Percentiles rank a stretch among this genome's conserved stretches.
These are phyloP conservation scores for Herpetomonas muscarum DNA, from an alignment of 208 protist genomes.

Conservation along the genomic window DNA sequence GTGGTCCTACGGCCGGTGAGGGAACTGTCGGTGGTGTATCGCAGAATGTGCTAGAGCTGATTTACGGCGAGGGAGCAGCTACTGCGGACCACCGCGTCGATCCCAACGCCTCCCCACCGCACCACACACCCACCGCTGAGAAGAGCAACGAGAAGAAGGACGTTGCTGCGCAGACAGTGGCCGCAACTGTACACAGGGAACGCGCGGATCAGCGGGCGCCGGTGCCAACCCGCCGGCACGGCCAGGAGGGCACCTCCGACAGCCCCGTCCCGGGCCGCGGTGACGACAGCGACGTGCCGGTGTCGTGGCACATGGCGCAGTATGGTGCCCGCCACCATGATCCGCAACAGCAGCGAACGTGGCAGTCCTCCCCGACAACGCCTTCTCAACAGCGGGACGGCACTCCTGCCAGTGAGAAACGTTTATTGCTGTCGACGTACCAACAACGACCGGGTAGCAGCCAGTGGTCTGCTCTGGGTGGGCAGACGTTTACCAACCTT, in stretches of 20 bases:
- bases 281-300: no score
- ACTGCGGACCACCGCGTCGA: not conserved
- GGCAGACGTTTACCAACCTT: slow-evolving; percentile 63
- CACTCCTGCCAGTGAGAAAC: no score
- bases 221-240: not conserved
- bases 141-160: no score
- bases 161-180: no score
- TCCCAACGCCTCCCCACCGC: not conserved
- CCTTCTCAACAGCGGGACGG: no score
- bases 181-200: no score
- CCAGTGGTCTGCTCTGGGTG: not conserved
- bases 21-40: not conserved
- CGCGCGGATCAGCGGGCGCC: not conserved
- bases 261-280: no score
- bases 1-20: not conserved
- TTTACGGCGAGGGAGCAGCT: not conserved
- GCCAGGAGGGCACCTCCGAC: not conserved
- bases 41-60: not conserved
- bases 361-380: slow-evolving; percentile 2
- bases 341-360: not conserved
- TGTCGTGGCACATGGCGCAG: no score
- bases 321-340: not conserved
- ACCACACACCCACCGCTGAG: not conserved
- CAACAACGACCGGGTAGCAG: not conserved
- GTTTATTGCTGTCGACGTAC: no score